These are phyloP conservation scores for Jaapia argillacea DNA, from an alignment of 768 basidiomycete species.

Conservation along the genomic window DNA sequence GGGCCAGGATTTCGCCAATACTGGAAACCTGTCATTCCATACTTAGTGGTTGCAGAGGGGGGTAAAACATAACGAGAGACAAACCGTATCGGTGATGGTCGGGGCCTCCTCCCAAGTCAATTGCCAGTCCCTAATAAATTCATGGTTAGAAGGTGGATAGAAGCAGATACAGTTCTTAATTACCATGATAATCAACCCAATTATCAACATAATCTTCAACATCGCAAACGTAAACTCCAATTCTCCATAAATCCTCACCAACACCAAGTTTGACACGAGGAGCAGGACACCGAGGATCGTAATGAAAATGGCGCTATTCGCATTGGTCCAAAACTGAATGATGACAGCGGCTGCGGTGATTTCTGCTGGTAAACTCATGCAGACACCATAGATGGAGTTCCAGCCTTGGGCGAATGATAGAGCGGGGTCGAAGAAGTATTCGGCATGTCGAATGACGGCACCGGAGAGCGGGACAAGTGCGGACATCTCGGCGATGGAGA, in stretches of 20 bases:
- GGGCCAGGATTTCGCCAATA: conserved; percentile 23
- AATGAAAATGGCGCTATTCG: conserved; percentile 6
- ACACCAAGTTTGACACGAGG: conserved; percentile 16
- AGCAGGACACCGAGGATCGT: conserved; percentile 17
- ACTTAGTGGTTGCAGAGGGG: too few species aligned
- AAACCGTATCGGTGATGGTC: conserved; percentile 14
- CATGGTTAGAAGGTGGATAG: too few species aligned
- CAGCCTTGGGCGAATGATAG: conserved; percentile 34
- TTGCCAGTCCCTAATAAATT: conserved; percentile 5
- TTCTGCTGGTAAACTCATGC: conserved; percentile 36
- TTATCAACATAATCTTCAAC: conserved; percentile 20
- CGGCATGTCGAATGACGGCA: conserved; percentile 35
- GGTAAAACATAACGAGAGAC: too few species aligned
- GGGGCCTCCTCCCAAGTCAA: conserved; percentile 13
- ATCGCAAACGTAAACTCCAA: conserved; percentile 22
- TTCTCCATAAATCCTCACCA: conserved; percentile 13
- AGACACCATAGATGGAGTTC: conserved; percentile 21
- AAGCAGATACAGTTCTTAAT: background rate
- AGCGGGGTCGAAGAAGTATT: conserved; percentile 41
- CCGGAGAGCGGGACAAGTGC: conserved; percentile 47
- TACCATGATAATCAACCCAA: conserved; percentile 14
- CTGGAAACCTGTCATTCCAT: too few species aligned
- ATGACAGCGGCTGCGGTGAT: conserved; percentile 42
- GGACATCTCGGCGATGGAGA: conserved; percentile 29
- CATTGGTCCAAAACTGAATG: conserved; percentile 32